Percentiles rank a stretch among this genome's conserved stretches.
phyloP scores from a whole-genome alignment of 495 filamentous ascomycete genomes.

The Collariella sp. region DNA sequence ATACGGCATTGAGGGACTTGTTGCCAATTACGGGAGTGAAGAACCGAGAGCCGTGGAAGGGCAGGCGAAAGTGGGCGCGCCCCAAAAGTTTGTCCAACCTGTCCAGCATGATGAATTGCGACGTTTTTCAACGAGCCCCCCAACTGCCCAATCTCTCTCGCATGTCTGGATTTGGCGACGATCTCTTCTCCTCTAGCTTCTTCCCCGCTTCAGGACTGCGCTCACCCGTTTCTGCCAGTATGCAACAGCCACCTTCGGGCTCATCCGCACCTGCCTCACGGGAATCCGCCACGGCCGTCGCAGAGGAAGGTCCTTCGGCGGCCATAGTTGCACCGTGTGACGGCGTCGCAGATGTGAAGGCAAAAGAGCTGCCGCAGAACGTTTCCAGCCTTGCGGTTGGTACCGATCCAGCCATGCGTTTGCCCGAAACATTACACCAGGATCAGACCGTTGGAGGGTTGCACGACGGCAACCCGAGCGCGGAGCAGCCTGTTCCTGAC shows the following conservation, averaged over 20 bases:
- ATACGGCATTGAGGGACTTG: slow-evolving; percentile 42
- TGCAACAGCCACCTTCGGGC: not conserved
- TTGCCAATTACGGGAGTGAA: slow-evolving; percentile 18
- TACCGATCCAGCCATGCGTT: slow-evolving; percentile 3
- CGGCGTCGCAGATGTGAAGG: not conserved
- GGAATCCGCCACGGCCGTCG: not conserved
- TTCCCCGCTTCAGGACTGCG: slow-evolving; percentile 1
- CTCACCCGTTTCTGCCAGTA: slow-evolving; percentile 4
- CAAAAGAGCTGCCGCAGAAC: not conserved
- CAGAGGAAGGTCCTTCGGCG: not conserved
- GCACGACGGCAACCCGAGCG: slow-evolving; percentile 5
- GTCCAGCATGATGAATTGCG: slow-evolving; percentile 44
- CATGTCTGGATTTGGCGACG: slow-evolving; percentile 55
- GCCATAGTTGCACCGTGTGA: not conserved
- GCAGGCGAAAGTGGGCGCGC: not conserved
- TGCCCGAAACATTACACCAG: slow-evolving; percentile 5
- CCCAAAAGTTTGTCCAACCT: slow-evolving; percentile 50
- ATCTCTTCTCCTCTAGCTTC: slow-evolving; percentile 30
- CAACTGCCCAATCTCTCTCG: slow-evolving; percentile 57
- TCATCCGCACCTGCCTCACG: not conserved
- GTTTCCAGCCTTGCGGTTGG: not conserved
- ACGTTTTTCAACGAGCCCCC: slow-evolving; percentile 39
- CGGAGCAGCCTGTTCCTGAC: not conserved
- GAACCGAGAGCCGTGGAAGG: slow-evolving; percentile 1
- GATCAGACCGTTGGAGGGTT: slow-evolving; percentile 6